Base-by-base conservation (phyloP, 148 eudicot genomes). In the Rhododendron williamsianum region DNA sequence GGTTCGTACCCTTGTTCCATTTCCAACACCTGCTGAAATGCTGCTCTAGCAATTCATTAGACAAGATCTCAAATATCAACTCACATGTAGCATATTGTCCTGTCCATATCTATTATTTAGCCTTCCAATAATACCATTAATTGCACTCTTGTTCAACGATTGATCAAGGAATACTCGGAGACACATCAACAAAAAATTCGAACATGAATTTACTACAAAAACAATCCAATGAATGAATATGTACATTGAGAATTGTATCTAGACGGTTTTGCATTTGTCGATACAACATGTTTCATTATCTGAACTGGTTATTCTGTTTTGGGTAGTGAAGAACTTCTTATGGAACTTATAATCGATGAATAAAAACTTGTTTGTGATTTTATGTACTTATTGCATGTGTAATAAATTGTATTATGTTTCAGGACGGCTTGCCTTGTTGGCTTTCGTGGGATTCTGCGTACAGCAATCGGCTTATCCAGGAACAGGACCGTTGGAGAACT, bases 391-490 rank as follows among this genome's bases (percentile, higher is more conserved):
- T 65, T 8, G 13, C 4, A 8, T 65, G 72, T 3, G 30, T 2
- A 35, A 35, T 35, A 35, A 25, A 67, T 9, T n/a, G 11, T 23
- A 2, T 3, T n/a, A 67, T 67, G 81, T 69, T 51, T 21, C 83
- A 96, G 99, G 99, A 13, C 98, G 99, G 58, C 92, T 97, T 67
- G 99, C 98, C 2, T 27, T 95, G 89, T 88, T 97, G 93, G 98
- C 98, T 0, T 93, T 97, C 27, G 98, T 97, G 58, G 99, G 98
- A 46, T 90, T 97, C 88, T 94, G 97, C 38, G 96, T 97, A 67
- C 99, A 97, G 86, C 99, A 97, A 86, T 91, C 98, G 18, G 99
- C 99, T 16, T 97, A 97, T 83, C 99, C 99, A 0, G 99, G 99
- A 41, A 97, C 99, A 33, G 99, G 99, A 25, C 99, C 98, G 9